phyloP scores from a whole-genome alignment of 495 filamentous ascomycete genomes.

The Neurospora sp. region DNA sequence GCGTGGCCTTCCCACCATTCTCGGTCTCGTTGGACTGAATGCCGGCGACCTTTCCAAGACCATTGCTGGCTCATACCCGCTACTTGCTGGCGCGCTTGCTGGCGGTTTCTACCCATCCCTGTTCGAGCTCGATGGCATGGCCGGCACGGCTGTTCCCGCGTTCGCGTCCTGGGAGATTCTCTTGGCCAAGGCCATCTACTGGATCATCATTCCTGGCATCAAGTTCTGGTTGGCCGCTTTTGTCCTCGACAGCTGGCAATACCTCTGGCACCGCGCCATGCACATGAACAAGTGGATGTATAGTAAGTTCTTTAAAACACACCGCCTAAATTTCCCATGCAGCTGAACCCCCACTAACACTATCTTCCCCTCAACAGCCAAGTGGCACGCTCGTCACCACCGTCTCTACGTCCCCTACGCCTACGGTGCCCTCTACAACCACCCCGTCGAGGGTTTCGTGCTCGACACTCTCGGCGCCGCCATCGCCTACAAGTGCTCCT shows the following conservation, averaged over 20 bases:
- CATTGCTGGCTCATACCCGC: constrained; percentile 44
- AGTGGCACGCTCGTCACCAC: constrained; percentile 91
- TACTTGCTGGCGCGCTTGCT: constrained; percentile 56
- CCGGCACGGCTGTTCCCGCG: constrained; percentile 33
- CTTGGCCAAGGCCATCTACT: constrained; percentile 66
- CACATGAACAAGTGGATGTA: constrained; percentile 95
- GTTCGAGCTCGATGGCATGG: constrained; percentile 33
- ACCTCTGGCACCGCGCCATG: constrained; percentile 91
- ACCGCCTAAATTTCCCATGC: neutral
- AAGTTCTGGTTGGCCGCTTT: constrained; percentile 65
- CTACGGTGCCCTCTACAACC: constrained; percentile 94
- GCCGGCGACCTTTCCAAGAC: constrained; percentile 45
- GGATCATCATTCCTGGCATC: constrained; percentile 59
- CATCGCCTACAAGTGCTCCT: constrained; percentile 64
- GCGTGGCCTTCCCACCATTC: constrained; percentile 50
- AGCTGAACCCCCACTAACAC: neutral
- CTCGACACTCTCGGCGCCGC: constrained; percentile 83
- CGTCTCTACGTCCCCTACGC: constrained; percentile 95
- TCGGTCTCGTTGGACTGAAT: constrained; percentile 47
- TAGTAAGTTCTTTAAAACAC: constrained; percentile 51
- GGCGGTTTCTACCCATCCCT: constrained; percentile 64
- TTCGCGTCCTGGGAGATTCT: constrained; percentile 69
- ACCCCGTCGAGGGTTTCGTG: constrained; percentile 84
- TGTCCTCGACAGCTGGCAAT: constrained; percentile 90
- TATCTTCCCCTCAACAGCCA: constrained; percentile 27